Percentiles rank a stretch among this genome's conserved stretches.
Evolutionary conservation across 805 yeast genomes (phyloP).

Genomic region (Lipomyces yamanashiensis): DNA sequence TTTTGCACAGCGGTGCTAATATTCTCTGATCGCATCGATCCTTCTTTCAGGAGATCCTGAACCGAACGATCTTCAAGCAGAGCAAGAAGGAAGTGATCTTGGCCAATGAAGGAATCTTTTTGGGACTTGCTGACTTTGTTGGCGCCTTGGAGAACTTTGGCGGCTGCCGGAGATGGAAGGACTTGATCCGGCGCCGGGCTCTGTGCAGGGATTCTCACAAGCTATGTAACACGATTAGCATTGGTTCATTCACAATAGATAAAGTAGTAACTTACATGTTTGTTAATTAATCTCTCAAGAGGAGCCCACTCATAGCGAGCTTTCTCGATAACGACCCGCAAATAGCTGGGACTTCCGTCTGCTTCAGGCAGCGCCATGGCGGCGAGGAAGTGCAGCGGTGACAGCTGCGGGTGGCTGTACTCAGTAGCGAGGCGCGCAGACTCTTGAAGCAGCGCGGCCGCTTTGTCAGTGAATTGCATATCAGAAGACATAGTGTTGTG

Average conservation of each 20-base stretch:
- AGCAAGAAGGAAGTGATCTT: conserved; percentile 89
- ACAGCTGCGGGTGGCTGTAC: conserved; percentile 78
- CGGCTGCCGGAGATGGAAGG: conserved; percentile 74
- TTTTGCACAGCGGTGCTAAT: conserved; percentile 76
- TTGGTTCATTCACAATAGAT: neutral
- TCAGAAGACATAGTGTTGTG: conserved; percentile 22
- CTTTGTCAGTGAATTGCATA: conserved; percentile 87
- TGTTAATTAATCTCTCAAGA: conserved; percentile 80
- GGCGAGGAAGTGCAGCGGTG: conserved; percentile 89
- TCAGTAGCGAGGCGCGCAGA: conserved; percentile 85
- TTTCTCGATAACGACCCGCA: conserved; percentile 81
- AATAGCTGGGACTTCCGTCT: conserved; percentile 60
- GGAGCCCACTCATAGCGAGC: conserved; percentile 86
- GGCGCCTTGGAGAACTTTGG: conserved; percentile 74
- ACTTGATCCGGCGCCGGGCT: conserved; percentile 86
- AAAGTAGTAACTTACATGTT: conserved; percentile 39
- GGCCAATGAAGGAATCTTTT: conserved; percentile 89
- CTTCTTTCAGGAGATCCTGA: conserved; percentile 72
- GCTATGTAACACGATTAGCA: conserved; percentile 44
- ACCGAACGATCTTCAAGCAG: conserved; percentile 77
- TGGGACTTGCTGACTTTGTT: conserved; percentile 80
- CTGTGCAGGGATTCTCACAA: conserved; percentile 87
- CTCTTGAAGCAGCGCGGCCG: conserved; percentile 74
- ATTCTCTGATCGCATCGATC: conserved; percentile 67
- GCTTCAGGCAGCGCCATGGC: conserved; percentile 79